Evolutionary conservation across 75 land plant species (phyloP), one percentile per base, ranked within the genome.

Genomic region (Adiantum capillusveneris): DNA sequence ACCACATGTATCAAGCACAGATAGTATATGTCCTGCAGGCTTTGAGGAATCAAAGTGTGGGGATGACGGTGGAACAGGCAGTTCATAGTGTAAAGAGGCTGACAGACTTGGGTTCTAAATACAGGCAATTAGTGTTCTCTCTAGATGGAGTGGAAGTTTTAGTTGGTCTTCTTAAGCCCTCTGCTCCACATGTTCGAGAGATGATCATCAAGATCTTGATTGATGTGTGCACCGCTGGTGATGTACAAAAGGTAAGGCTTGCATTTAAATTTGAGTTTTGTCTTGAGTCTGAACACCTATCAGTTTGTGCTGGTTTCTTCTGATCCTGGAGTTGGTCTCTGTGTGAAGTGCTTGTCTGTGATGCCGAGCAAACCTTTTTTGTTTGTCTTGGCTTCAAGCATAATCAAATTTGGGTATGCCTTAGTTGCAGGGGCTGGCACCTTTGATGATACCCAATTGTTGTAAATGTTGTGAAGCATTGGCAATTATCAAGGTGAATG

Each of bases 231-330:
- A 28, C 18, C 6, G 18, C 9, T 25, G 58, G 58, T 7, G 58
- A 56, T 56, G 58, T 7, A 18, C 28, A 28, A n/a, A 56, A 56
- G 58, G 58, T 56, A 34, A 34, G 37, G 16, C 59, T n/a, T n/a
- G n/a, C n/a, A n/a, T n/a, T n/a, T n/a, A n/a, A n/a, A n/a, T n/a
- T n/a, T n/a, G n/a, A n/a, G n/a, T n/a, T n/a, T n/a, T n/a, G n/a
- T n/a, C n/a, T n/a, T n/a, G n/a, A n/a, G n/a, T n/a, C n/a, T n/a
- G n/a, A n/a, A n/a, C n/a, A n/a, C n/a, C n/a, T n/a, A n/a, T n/a
- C n/a, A n/a, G n/a, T n/a, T n/a, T n/a, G n/a, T n/a, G n/a, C n/a
- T n/a, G n/a, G n/a, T n/a, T n/a, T n/a, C n/a, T n/a, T n/a, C n/a
- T n/a, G n/a, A n/a, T n/a, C n/a, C n/a, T n/a, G n/a, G n/a, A n/a